Evolutionary conservation across 1,284 basidiomycete species (phyloP).

Genomic region (Cryptococcus amylolentus): DNA sequence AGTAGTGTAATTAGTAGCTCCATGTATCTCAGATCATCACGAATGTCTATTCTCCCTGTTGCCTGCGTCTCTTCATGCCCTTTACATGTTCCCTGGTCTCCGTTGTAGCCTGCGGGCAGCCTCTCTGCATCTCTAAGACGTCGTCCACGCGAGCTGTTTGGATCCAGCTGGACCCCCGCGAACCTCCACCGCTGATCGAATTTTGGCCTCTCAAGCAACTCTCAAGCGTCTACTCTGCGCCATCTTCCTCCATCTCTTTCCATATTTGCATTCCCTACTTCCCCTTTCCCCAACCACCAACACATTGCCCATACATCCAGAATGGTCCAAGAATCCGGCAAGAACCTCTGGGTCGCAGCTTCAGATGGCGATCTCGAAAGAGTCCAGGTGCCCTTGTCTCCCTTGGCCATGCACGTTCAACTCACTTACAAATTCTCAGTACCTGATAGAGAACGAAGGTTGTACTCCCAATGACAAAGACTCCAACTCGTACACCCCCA

Average conservation of each 20-base stretch:
- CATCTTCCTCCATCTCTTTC: neutral
- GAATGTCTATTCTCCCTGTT: neutral
- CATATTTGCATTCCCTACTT: neutral
- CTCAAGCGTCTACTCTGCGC: too few species aligned
- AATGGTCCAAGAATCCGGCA: conserved; percentile 46
- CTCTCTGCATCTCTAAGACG: too few species aligned
- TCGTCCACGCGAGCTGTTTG: neutral
- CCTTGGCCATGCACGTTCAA: neutral
- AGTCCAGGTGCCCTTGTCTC: conserved; percentile 41
- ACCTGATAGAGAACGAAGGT: conserved; percentile 61
- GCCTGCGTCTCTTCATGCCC: too few species aligned
- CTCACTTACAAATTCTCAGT: conserved; percentile 43
- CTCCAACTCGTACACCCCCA: conserved; percentile 77
- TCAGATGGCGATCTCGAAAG: conserved; percentile 71
- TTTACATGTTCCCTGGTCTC: too few species aligned
- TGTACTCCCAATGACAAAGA: conserved; percentile 73
- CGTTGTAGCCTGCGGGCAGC: too few species aligned
- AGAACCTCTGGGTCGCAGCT: conserved; percentile 89
- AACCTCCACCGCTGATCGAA: neutral
- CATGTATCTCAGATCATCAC: neutral
- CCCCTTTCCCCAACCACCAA: neutral
- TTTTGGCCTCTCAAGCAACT: neutral
- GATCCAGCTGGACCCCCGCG: neutral
- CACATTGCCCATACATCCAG: neutral
- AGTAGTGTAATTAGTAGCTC: neutral